Base-by-base conservation (phyloP, 2,329 filamentous ascomycete species). In the Botrytis hyacinthi region DNA sequence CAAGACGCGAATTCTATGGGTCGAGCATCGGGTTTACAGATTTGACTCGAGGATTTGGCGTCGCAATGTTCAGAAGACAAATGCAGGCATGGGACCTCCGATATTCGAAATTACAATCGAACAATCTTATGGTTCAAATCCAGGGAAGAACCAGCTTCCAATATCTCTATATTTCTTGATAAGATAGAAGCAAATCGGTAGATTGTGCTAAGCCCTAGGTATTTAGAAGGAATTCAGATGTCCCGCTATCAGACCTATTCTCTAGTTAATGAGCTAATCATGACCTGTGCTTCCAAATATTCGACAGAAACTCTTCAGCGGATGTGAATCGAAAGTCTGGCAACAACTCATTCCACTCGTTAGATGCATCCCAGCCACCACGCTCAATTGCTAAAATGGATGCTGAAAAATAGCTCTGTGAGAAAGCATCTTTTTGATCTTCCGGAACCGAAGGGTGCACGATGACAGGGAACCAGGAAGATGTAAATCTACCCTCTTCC, bases 291-390 rank as follows among this genome's bases (percentile, higher is more conserved):
- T 81, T 78, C 76, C 78, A 79, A 6, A 73, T 65, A 70, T 73
- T 63, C 3, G 71, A 73, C 2, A 87, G 76, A 78, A 87, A 87
- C 12, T 83, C 82, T 70, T 85, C 83, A 4, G 81, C 76, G 12
- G 75, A 67, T 16, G 77, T 81, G 69, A 87, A 86, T 67, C 82
- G 72, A 71, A 83, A 84, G 44, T 85, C 82, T 0, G 85, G 84
- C 63, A 86, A 81, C 54, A 85, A 77, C 74, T 79, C 76, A 77
- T 87, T 87, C 74, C 80, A 83, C 76, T 84, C 83, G 73, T 83
- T 82, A 8, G 83, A 82, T 1, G 84, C 80, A 74, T 83, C 80
- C 84, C 83, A 86, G 1, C 81, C 81, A 3, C 85, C 85, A 20
- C 82, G 82, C 8, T 75, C 72, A 67, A 82, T 82, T 46, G 83